phyloP scores from a whole-genome alignment of 2,329 filamentous ascomycete species.

The Colletotrichum liaoningense region DNA sequence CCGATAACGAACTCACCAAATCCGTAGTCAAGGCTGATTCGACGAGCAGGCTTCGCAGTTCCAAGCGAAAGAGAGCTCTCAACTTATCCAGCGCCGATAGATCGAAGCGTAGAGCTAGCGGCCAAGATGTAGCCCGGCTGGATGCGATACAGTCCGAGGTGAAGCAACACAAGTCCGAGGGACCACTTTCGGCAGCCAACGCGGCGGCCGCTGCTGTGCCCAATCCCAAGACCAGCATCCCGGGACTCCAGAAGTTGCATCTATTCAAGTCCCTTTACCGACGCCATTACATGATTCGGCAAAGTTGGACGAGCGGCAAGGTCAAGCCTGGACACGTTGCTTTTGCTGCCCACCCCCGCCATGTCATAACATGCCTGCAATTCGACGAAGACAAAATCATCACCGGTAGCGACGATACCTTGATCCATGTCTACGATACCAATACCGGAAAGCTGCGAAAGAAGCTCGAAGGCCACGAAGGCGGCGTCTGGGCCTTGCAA shows the following conservation, averaged over 20 bases:
- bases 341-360: slow-evolving; percentile 94
- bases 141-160: slow-evolving; percentile 53
- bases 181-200: slow-evolving; percentile 86
- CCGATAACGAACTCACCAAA: slow-evolving; percentile 63
- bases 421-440: slow-evolving; percentile 98
- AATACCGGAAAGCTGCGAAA: slow-evolving; percentile 89
- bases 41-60: slow-evolving; percentile 57
- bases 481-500: slow-evolving; percentile 96
- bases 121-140: slow-evolving; percentile 58
- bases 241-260: slow-evolving; percentile 84
- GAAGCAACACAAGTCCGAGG: slow-evolving; percentile 74
- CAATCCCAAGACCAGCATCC: slow-evolving; percentile 82
- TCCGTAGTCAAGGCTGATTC: slow-evolving; percentile 53
- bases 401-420: slow-evolving; percentile 95
- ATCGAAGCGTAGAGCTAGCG: slow-evolving; percentile 64
- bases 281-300: slow-evolving; percentile 88
- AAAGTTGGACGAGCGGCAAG: slow-evolving; percentile 90
- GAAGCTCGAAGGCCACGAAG: slow-evolving; percentile 92
- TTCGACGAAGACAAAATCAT: slow-evolving; percentile 99
- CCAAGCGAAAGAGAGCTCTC: slow-evolving; percentile 68
- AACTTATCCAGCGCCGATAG: slow-evolving; percentile 60
- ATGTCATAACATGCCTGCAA: slow-evolving; percentile 97
- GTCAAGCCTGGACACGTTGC: slow-evolving; percentile 91
- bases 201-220: slow-evolving; percentile 86
- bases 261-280: slow-evolving; percentile 97